A percentile compares a stretch with the other conserved stretches of the same genome.
Evolutionary conservation across 129 eudicot genomes (phyloP).

Genomic region (Flaveria brownii): DNA sequence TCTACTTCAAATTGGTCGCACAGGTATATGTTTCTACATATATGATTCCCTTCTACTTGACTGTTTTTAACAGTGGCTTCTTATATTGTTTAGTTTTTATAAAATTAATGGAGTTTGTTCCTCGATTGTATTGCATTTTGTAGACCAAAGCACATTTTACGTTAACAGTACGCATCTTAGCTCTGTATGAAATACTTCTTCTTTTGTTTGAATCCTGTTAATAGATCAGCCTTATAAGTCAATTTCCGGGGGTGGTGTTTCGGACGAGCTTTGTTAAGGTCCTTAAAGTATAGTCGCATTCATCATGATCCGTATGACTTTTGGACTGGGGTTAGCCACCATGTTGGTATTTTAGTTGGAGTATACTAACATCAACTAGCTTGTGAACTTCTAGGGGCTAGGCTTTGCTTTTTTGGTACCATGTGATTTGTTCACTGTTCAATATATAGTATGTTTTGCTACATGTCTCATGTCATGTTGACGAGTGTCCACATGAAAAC

Average conservation of each 20-base stretch:
- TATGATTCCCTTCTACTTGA: background rate
- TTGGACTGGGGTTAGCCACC: no score
- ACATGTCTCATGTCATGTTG: no score
- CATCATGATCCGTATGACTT: no score
- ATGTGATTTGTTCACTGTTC: no score
- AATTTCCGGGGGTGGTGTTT: background rate
- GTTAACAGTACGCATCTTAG: background rate
- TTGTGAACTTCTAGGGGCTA: no score
- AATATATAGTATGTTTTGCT: no score
- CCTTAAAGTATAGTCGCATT: background rate
- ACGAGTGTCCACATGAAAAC: no score
- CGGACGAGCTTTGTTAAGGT: background rate
- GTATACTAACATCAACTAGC: no score
- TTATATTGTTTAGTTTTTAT: background rate
- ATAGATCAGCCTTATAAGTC: background rate
- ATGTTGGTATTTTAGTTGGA: no score
- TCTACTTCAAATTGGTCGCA: constrained; percentile 26
- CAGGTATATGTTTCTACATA: constrained; percentile 37
- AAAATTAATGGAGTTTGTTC: background rate
- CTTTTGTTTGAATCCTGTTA: background rate
- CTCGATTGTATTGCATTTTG: background rate
- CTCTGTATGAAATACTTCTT: background rate
- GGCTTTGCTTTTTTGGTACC: no score
- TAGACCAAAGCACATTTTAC: background rate
- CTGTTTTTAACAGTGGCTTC: background rate